A percentile compares a stretch with the other conserved stretches of the same genome.
Evolutionary conservation across 106 monocot genomes (phyloP).

Genomic region (Allium fistulosum): DNA sequence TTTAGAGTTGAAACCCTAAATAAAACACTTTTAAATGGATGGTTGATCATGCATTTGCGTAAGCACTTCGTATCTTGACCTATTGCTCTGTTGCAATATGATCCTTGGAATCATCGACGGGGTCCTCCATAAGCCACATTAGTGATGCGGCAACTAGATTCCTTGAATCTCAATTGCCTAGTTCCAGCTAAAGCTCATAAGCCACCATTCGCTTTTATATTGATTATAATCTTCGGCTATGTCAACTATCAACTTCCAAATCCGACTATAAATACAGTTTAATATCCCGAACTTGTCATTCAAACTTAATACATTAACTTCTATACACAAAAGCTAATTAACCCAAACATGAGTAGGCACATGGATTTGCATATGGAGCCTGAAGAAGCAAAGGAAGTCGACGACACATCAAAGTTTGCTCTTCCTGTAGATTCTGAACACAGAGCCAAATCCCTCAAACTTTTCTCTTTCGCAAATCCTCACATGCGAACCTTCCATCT

Average conservation of each 20-base stretch:
- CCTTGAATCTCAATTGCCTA: neutral
- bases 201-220: no score
- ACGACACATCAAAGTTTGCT: neutral
- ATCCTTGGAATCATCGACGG: conserved; percentile 4
- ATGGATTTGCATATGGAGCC: neutral
- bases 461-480: neutral
- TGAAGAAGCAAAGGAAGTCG: neutral
- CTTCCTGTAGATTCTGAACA: conserved; percentile 3
- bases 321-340: neutral
- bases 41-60: neutral
- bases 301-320: neutral
- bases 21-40: neutral
- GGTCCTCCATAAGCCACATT: conserved; percentile 6
- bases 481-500: conserved; percentile 7
- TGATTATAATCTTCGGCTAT: no score
- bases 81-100: neutral
- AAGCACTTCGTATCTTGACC: neutral
- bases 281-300: neutral
- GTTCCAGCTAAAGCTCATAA: neutral
- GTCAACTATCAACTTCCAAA: no score
- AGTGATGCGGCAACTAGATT: neutral
- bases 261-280: neutral
- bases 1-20: no score
- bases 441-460: neutral
- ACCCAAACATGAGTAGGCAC: neutral